Evolutionary conservation across 305 asterid species (phyloP), one percentile per base, ranked within the genome.

Genomic region (Solanum hybrid): DNA sequence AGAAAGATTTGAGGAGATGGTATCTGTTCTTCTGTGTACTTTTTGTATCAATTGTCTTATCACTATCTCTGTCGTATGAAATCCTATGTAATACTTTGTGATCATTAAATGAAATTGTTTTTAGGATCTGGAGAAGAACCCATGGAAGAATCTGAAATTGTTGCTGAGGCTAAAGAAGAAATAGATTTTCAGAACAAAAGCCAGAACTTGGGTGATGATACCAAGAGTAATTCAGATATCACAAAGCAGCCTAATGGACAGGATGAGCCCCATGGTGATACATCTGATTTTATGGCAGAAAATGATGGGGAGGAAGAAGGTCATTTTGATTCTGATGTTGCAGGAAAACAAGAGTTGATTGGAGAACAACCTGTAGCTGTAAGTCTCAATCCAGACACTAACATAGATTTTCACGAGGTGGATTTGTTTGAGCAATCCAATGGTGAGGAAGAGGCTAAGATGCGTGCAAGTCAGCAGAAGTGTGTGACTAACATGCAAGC

Each of bases 401-500:
- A 14, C 2, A 31, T 31, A 75, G 24, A 7, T 75, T 14, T 33
- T 40, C 71, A 26, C 31, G 73, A 83, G 69, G 69, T 42, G 36
- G 11, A 26, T 26, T 8, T 39, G n/a, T 24, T 29, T 24, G n/a
- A 20, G 57, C 36, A 82, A 31, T 57, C 35, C n/a, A 57, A 39
- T 18, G 24, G 3, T 0, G 88, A 85, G 76, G 61, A 4, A 18
- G 89, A 86, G 9, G 81, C 71, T 40, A 86, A 67, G 64, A n/a
- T 24, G 61, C 11, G 81, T 20, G 81, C 31, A 86, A 61, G 64
- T 61, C 42, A 34, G 81, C 33, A 1, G 88, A 85, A 85, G 79
- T 86, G 77, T 86, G 57, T 35, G 81, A 86, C 71, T 64, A 86
- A 86, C 46, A 86, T 86, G 89, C 89, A 61, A 82, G 36, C 69